Conservation (phyloP, 202 grass and related monocot species). For the Carex arenaria region DNA sequence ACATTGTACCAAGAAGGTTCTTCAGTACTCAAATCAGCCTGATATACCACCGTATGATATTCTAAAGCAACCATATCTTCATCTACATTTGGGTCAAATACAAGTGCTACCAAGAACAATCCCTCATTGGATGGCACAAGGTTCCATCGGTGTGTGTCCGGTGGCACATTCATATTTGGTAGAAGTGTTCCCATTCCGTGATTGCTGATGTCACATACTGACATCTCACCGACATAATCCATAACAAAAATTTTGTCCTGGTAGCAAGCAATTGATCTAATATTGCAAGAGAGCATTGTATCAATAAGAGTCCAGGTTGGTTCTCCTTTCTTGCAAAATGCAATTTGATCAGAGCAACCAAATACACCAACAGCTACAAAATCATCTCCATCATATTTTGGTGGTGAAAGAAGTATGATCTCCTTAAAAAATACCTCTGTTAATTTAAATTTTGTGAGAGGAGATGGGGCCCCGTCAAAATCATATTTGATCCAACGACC, state of each 20-base stretch:
- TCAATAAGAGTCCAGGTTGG: neutral
- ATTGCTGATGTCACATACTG: neutral
- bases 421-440: neutral
- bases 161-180: neutral
- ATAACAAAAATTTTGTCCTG: neutral
- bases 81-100: neutral
- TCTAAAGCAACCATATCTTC: neutral
- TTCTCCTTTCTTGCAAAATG: constrained; percentile 1
- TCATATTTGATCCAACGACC: neutral
- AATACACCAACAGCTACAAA: neutral
- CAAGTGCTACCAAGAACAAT: neutral
- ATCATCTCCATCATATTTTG: neutral
- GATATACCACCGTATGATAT: neutral
- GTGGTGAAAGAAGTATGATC: neutral
- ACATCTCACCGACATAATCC: neutral
- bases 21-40: neutral
- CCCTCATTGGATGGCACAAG: neutral
- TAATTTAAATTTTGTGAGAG: neutral
- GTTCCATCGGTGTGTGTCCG: neutral
- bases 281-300: neutral
- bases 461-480: neutral
- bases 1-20: neutral
- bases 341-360: neutral
- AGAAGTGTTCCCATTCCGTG: neutral
- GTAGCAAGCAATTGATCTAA: neutral